Evolutionary conservation across 2,329 filamentous ascomycete species (phyloP), one percentile per base, ranked within the genome.

Genomic region (Ceratocystis eucalypticola): DNA sequence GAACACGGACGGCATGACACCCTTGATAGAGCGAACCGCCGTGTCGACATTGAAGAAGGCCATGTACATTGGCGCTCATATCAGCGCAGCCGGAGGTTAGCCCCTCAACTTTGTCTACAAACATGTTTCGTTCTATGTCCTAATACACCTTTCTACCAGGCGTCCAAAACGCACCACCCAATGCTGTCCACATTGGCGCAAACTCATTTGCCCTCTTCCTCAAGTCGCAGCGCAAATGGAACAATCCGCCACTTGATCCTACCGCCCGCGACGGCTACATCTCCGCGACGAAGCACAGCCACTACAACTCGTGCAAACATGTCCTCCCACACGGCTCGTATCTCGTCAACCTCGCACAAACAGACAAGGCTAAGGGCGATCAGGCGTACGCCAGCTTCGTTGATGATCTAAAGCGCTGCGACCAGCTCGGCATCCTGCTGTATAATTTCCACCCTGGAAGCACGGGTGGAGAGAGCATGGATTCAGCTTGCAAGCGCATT

Each of bases 401-500:
- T 17, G 92, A 99, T 71, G 94, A 99, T 74, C 80, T 99, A 1
- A 78, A 84, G 63, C 85, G 94, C 8, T 97, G 94, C 75, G 89
- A 96, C 72, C 80, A 82, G 59, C 83, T 99, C 0, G 91, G 91
- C 1, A 96, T 99, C 72, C 81, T 78, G 69, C 81, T 96, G n/a
- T 99, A 97, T 79, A 99, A 99, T 76, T 97, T 99, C 77, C 94
- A 99, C 74, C 94, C 94, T 0, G 94, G 94, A 22, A 92, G 87
- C 67, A 88, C 88, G 1, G 88, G 88, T 66, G 64, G 64, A 30
- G 85, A 87, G 61, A 80, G 82, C 2, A 84, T 87, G 45, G 78
- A 80, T 0, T 86, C 84, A 22, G 92, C 92, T 2, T 87, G 96
- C 67, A 79, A 77, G 15, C 85, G 94, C 48, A 89, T 99, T 62